Conservation (phyloP, 2,329 filamentous ascomycete genomes). For the Aspergillus fumigatus region DNA sequence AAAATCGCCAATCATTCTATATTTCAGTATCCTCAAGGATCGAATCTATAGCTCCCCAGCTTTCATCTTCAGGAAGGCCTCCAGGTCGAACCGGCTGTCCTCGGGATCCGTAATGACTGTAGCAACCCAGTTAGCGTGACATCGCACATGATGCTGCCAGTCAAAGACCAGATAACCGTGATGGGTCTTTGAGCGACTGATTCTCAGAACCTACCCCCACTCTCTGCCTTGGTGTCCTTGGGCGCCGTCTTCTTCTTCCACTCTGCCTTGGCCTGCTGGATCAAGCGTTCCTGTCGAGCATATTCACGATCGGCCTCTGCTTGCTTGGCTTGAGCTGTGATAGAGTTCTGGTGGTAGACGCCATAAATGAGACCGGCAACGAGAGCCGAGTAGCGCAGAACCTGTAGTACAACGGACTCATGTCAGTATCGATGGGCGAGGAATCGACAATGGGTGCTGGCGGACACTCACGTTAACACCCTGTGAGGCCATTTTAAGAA, state of each 20-base stretch:
- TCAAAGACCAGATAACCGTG: neutral
- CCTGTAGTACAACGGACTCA: constrained; percentile 51
- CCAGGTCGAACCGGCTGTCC: constrained; percentile 89
- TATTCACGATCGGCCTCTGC: constrained; percentile 75
- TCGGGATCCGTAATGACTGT: constrained; percentile 70
- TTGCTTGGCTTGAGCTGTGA: constrained; percentile 66
- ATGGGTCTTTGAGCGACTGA: neutral
- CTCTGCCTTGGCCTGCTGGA: constrained; percentile 87
- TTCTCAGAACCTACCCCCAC: constrained; percentile 32
- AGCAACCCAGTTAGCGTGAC: constrained; percentile 17
- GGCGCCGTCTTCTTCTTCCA: constrained; percentile 72
- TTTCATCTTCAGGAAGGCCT: constrained; percentile 70
- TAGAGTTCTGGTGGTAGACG: constrained; percentile 83
- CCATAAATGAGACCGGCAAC: constrained; percentile 91
- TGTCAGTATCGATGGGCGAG: constrained; percentile 12
- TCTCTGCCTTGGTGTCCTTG: constrained; percentile 36
- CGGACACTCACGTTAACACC: constrained; percentile 59
- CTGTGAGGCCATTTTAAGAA: constrained; percentile 58
- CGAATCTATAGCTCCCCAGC: constrained; percentile 39
- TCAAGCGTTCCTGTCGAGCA: constrained; percentile 84
- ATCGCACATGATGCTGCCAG: constrained; percentile 10
- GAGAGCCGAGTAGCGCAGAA: constrained; percentile 94
- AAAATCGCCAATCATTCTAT: constrained; percentile 28
- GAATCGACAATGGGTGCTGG: constrained; percentile 13
- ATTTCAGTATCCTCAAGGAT: constrained; percentile 17